A percentile compares a stretch with the other conserved stretches of the same genome.
These are phyloP conservation scores for Penicillium paradoxum DNA, from an alignment of 495 filamentous ascomycete species.

Conservation along the genomic window DNA sequence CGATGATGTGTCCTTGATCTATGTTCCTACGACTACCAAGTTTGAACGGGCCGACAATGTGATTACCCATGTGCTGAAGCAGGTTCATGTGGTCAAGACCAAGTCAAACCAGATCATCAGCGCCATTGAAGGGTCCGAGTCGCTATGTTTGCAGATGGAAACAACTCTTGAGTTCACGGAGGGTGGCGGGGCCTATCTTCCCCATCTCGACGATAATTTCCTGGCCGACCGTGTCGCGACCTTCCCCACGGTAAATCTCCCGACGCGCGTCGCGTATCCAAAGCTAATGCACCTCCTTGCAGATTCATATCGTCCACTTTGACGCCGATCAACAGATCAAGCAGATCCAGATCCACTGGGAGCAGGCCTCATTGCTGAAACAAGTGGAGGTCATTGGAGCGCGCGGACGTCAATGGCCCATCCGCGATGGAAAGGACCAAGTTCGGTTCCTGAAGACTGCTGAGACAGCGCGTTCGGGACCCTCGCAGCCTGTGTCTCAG, in stretches of 20 bases:
- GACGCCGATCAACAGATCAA: conserved; percentile 68
- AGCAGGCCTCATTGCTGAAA: conserved; percentile 89
- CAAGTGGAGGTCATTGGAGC: conserved; percentile 89
- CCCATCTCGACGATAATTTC: conserved; percentile 90
- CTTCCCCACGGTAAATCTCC: conserved; percentile 70
- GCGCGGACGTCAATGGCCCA: conserved; percentile 86
- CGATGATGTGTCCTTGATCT: conserved; percentile 72
- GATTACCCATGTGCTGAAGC: conserved; percentile 66
- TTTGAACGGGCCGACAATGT: conserved; percentile 65
- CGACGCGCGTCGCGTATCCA: conserved; percentile 4
- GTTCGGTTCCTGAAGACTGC: conserved; percentile 60
- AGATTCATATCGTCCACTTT: conserved; percentile 91
- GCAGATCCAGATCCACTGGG: conserved; percentile 87
- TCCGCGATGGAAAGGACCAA: conserved; percentile 85
- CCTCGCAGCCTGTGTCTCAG: conserved; percentile 8
- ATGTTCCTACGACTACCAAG: conserved; percentile 83
- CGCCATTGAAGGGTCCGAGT: conserved; percentile 63
- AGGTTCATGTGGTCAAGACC: conserved; percentile 64
- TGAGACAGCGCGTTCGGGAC: conserved; percentile 17
- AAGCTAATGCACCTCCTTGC: conserved; percentile 20
- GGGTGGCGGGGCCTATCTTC: conserved; percentile 83
- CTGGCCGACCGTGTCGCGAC: conserved; percentile 74
- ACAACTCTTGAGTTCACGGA: conserved; percentile 75
- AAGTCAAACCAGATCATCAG: conserved; percentile 70
- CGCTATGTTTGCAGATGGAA: conserved; percentile 71